Conservation (phyloP, 192 early-diverging fungal species). For the Jimgerdemannia flammicorona region DNA sequence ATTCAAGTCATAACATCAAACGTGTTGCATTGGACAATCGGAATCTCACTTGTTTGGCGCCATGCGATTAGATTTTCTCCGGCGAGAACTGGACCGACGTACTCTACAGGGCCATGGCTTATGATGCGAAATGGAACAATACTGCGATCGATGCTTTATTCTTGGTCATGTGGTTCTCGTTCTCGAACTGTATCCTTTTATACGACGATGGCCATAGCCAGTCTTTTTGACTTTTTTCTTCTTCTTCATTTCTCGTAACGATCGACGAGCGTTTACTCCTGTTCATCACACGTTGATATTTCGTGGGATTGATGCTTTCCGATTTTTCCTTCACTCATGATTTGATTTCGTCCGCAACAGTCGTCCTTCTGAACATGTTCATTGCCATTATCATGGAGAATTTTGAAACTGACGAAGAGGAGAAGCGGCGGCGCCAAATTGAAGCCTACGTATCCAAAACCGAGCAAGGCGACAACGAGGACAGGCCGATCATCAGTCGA, state of each 20-base stretch:
- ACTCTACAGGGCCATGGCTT: conserved; percentile 44
- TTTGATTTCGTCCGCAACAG: conserved; percentile 15
- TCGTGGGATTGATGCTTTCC: not conserved
- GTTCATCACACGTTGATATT: conserved; percentile 9
- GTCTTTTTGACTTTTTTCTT: not conserved
- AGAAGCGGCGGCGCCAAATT: conserved; percentile 48
- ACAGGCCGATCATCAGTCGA: conserved; percentile 37
- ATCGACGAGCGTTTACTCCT: not conserved
- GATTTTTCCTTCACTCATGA: not conserved
- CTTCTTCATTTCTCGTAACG: not conserved
- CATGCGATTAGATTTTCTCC: conserved; percentile 44
- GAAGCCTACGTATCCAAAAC: conserved; percentile 33
- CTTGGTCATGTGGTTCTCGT: conserved; percentile 46
- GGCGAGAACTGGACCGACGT: conserved; percentile 60
- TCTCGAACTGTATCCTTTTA: conserved; percentile 52
- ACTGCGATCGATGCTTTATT: conserved; percentile 42
- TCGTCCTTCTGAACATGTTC: conserved; percentile 60
- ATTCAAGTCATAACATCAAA: too few species aligned
- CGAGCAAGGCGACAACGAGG: conserved; percentile 21
- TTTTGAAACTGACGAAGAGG: conserved; percentile 55
- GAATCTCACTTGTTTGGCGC: not conserved
- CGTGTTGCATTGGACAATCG: too few species aligned
- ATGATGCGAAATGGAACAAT: conserved; percentile 23
- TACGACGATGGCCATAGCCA: too few species aligned
- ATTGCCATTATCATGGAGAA: conserved; percentile 66